Percentiles rank a stretch among this genome's conserved stretches.
Conservation (phyloP, 2,329 filamentous ascomycete species). For the Cladosporium velox region DNA sequence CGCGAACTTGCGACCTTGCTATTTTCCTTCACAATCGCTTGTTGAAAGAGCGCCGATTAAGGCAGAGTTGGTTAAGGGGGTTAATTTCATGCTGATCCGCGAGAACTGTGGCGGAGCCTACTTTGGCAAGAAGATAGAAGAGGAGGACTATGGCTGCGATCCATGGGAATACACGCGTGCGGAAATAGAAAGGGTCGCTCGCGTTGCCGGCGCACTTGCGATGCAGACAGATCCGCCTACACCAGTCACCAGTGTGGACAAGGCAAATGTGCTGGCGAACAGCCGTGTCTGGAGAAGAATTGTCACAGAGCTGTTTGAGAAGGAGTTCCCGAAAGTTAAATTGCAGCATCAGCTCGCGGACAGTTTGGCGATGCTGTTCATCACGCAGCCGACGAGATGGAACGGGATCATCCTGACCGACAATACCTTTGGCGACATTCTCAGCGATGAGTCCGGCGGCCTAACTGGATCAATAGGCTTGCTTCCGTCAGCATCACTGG, state of each 20-base stretch:
- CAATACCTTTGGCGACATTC: conserved; percentile 53
- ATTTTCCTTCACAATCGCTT: conserved; percentile 46
- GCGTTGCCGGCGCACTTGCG: conserved; percentile 51
- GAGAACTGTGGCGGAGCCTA: conserved; percentile 56
- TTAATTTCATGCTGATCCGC: conserved; percentile 53
- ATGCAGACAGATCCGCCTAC: conserved; percentile 41
- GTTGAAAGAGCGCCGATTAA: conserved; percentile 49
- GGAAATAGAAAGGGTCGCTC: conserved; percentile 52
- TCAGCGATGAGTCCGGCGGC: conserved; percentile 51
- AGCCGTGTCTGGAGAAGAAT: conserved; percentile 53
- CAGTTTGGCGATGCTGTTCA: conserved; percentile 53
- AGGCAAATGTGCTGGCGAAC: conserved; percentile 57
- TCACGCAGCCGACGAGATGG: conserved; percentile 50
- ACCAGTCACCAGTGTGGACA: conserved; percentile 53
- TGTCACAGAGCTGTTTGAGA: conserved; percentile 44
- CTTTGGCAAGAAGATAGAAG: conserved; percentile 52
- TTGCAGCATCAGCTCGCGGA: conserved; percentile 52
- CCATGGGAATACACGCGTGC: conserved; percentile 49
- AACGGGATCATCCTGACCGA: conserved; percentile 53
- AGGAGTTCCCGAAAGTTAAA: conserved; percentile 48
- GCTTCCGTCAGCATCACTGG: conserved; percentile 46
- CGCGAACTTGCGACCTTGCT: conserved; percentile 55
- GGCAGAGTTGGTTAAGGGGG: conserved; percentile 46
- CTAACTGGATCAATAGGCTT: conserved; percentile 50
- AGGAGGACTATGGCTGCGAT: conserved; percentile 48